These are phyloP conservation scores for Ophiostoma sp. DNA, from an alignment of 2,329 filamentous ascomycete genomes.

Conservation along the genomic window DNA sequence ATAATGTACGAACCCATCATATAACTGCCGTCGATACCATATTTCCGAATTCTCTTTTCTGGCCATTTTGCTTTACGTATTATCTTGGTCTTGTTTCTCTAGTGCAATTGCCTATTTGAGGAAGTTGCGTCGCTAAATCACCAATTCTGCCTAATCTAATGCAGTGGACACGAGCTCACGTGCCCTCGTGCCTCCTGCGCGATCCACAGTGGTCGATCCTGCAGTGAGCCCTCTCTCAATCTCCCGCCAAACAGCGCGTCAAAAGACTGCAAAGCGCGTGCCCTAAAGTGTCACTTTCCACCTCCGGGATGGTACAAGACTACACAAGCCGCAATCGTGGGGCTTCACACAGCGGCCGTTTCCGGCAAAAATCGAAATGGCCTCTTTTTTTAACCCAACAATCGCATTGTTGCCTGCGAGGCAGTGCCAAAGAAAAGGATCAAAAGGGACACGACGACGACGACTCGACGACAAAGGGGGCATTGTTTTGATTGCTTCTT, in stretches of 20 bases:
- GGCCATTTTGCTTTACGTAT: no score
- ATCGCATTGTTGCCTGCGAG: slow-evolving; percentile 7
- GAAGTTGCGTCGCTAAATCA: background rate
- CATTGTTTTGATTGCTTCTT: background rate
- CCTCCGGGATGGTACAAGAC: background rate
- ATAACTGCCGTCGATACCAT: no score
- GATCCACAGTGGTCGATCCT: background rate
- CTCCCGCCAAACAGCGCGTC: background rate
- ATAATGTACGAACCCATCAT: no score
- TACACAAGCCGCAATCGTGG: background rate
- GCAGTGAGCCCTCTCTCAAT: background rate
- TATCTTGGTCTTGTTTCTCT: no score
- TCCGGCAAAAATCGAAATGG: background rate
- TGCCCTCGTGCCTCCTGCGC: background rate
- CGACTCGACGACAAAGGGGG: background rate
- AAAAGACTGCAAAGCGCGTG: background rate
- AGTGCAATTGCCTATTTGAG: slow-evolving; percentile 1
- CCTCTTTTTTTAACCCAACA: background rate
- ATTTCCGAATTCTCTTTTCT: no score
- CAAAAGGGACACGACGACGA: background rate
- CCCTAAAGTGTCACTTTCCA: background rate
- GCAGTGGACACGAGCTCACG: background rate
- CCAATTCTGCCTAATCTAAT: background rate
- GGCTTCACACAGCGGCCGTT: slow-evolving; percentile 1
- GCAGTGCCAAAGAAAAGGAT: background rate